A percentile compares a stretch with the other conserved stretches of the same genome.
These are phyloP conservation scores for Beauveria caledonica DNA, from an alignment of 2,329 filamentous ascomycete species.

Conservation along the genomic window DNA sequence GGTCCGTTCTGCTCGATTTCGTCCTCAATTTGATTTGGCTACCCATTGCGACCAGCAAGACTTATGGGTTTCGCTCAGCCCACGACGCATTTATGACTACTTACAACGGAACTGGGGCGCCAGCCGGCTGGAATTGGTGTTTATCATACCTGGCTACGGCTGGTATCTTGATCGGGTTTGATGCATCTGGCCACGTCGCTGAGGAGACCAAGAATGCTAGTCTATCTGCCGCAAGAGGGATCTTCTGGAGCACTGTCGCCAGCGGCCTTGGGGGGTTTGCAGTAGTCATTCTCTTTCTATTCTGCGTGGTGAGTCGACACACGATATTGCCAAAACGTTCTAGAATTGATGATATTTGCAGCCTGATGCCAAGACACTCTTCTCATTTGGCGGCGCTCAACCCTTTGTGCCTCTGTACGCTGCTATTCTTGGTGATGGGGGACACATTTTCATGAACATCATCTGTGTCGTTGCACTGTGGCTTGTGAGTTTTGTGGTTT, in stretches of 20 bases:
- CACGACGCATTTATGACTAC: constrained; percentile 53
- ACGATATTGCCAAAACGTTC: no score
- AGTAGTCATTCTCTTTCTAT: constrained; percentile 50
- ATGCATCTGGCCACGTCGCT: constrained; percentile 52
- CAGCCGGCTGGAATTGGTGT: constrained; percentile 55
- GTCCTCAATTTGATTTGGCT: constrained; percentile 53
- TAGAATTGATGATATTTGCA: constrained; percentile 16
- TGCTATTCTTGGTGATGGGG: constrained; percentile 44
- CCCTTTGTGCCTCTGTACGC: constrained; percentile 53
- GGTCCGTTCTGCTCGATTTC: constrained; percentile 48
- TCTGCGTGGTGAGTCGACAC: constrained; percentile 38
- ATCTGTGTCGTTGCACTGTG: constrained; percentile 42
- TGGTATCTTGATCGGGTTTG: constrained; percentile 52
- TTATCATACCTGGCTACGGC: constrained; percentile 53
- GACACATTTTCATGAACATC: constrained; percentile 55
- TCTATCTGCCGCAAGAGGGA: constrained; percentile 46
- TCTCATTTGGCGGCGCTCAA: constrained; percentile 45
- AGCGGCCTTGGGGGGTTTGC: constrained; percentile 47
- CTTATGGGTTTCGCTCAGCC: constrained; percentile 49
- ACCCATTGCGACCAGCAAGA: constrained; percentile 46
- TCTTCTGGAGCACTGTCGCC: constrained; percentile 51
- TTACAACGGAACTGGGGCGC: constrained; percentile 48
- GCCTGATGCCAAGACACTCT: constrained; percentile 43
- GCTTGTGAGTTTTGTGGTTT: constrained; percentile 33
- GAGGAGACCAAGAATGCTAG: constrained; percentile 54